A percentile compares a stretch with the other conserved stretches of the same genome.
Conservation (phyloP, 306 rosid species). For the Bauhinia variegata region DNA sequence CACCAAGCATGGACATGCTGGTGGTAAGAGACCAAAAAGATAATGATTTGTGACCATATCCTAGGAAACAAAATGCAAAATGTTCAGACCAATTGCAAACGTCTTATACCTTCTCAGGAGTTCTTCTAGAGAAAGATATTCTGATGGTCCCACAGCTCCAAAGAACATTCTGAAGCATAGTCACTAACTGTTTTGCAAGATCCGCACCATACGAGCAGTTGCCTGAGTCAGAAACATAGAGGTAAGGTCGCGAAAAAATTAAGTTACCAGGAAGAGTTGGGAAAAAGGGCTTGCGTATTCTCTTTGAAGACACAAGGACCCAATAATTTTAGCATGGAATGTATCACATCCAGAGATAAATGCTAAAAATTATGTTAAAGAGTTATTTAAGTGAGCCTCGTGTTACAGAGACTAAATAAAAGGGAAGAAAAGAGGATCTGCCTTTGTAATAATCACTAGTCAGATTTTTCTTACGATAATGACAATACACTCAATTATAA, state of each 20-base stretch:
- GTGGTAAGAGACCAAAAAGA: constrained; percentile 27
- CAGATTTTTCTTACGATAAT: constrained; percentile 4
- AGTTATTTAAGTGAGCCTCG: constrained; percentile 15
- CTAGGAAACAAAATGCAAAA: constrained; percentile 21
- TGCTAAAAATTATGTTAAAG: constrained; percentile 3
- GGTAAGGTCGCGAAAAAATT: constrained; percentile 9
- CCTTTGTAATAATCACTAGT: neutral
- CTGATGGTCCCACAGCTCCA: constrained; percentile 89
- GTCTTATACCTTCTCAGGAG: constrained; percentile 73
- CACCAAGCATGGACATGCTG: constrained; percentile 23
- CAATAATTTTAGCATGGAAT: constrained; percentile 20
- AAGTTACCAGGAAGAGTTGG: neutral
- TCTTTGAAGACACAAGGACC: neutral
- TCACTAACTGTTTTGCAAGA: constrained; percentile 66
- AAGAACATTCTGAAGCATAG: constrained; percentile 72
- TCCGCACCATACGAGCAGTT: constrained; percentile 71
- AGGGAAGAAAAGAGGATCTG: neutral
- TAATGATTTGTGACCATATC: constrained; percentile 3
- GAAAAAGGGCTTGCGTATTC: constrained; percentile 24
- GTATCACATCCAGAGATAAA: constrained; percentile 15
- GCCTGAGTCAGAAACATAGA: constrained; percentile 41
- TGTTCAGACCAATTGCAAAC: neutral
- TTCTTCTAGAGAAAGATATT: constrained; percentile 86
- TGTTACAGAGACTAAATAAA: constrained; percentile 1
- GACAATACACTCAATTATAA: neutral